Percentiles rank a stretch among this genome's conserved stretches.
These are phyloP conservation scores for Globisporangium barbulae DNA, from an alignment of 352 stramenopile species.

Conservation along the genomic window DNA sequence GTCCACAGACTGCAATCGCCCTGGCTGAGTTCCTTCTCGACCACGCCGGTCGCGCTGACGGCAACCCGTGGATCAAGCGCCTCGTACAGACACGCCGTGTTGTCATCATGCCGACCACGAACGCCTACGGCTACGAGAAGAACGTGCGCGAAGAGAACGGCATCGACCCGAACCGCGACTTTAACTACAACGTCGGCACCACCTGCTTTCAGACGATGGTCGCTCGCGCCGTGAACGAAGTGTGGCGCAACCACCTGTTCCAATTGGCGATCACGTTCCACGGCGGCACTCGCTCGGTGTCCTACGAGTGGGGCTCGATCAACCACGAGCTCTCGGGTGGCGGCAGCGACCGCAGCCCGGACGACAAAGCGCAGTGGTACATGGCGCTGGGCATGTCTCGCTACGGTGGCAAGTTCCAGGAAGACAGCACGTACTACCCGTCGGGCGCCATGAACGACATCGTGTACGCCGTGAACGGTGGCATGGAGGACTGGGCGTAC, in stretches of 20 bases:
- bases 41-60: slow-evolving; percentile 38
- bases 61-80: slow-evolving; percentile 49
- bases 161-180: slow-evolving; percentile 97
- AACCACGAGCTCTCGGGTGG: slow-evolving; percentile 62
- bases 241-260: slow-evolving; percentile 95
- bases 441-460: slow-evolving; percentile 91
- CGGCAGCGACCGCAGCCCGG: slow-evolving; percentile 46
- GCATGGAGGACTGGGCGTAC: slow-evolving; percentile 97
- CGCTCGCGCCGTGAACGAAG: slow-evolving; percentile 92
- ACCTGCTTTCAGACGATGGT: slow-evolving; percentile 94
- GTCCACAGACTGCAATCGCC: slow-evolving; percentile 81
- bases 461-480: slow-evolving; percentile 93
- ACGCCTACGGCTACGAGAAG: slow-evolving; percentile 89
- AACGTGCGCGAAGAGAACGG: slow-evolving; percentile 72
- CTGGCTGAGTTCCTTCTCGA: slow-evolving; percentile 62
- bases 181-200: slow-evolving; percentile 87
- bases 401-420: slow-evolving; percentile 67
- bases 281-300: slow-evolving; percentile 92
- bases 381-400: slow-evolving; percentile 53
- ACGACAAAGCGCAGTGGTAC: slow-evolving; percentile 51
- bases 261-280: slow-evolving; percentile 96
- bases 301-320: slow-evolving; percentile 95
- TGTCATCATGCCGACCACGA: slow-evolving; percentile 88
- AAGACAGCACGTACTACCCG: slow-evolving; percentile 55
- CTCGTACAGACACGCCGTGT: slow-evolving; percentile 82